Evolutionary conservation across 2,329 filamentous ascomycete genomes (phyloP), one percentile per base, ranked within the genome.

Genomic region (Botrytis aclada): DNA sequence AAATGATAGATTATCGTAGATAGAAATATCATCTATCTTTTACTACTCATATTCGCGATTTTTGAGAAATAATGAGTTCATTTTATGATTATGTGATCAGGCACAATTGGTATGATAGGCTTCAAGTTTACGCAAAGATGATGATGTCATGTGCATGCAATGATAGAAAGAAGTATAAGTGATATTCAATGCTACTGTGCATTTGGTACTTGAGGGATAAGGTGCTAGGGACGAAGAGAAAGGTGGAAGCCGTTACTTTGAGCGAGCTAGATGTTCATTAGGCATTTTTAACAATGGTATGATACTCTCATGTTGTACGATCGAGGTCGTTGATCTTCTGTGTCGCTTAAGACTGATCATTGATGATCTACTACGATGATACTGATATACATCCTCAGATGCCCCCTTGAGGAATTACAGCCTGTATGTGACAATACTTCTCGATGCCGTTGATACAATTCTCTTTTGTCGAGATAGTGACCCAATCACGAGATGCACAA

Each of bases 401-500:
- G 5, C n/a, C 47, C 12, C 12, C 5, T n/a, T 16, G 47, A 54
- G 12, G 47, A 5, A n/a, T 25, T 1, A 14, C 25, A 54, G 25
- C 47, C 47, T n/a, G 25, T 54, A n/a, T 12, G 12, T n/a, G 2
- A 6, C 10, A 16, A 2, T 14, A n/a, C 25, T 14, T 12, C 47
- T n/a, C 25, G 25, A 16, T 7, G 16, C 3, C 12, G 4, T 7
- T 12, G 12, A 16, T 3, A n/a, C 2, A 0, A 7, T n/a, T 54
- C 7, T n/a, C 25, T n/a, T 6, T 54, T n/a, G 12, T 51, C 25
- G 7, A 0, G 10, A n/a, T 14, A 16, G 25, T 51, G 10, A 51
- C 25, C 4, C 4, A 7, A 16, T 54, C 5, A 12, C 25, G 47
- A 54, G 47, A 25, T 0, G 25, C 25, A 7, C 12, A 7, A 3